Evolutionary conservation across 2,329 filamentous ascomycete species (phyloP).

Genomic region (Fusarium euwallaceae): DNA sequence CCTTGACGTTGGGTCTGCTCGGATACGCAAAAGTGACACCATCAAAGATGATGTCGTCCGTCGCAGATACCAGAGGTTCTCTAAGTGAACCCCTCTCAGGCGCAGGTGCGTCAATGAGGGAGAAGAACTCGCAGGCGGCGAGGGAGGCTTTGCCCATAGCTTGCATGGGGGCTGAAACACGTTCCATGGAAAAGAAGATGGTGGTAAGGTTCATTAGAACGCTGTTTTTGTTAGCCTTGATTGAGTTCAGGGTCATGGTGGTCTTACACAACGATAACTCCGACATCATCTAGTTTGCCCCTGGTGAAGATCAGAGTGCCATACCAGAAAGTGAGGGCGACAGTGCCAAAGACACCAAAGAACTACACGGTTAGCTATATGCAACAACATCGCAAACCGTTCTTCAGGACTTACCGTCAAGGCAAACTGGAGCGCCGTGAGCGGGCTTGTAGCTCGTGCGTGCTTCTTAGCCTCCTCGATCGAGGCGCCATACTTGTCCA

Average conservation of each 20-base stretch:
- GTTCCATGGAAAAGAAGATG: neutral
- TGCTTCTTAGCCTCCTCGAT: slow-evolving; percentile 53
- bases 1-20: slow-evolving; percentile 71
- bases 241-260: neutral
- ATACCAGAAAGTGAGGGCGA: slow-evolving; percentile 30
- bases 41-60: slow-evolving; percentile 62
- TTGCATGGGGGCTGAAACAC: neutral
- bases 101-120: slow-evolving; percentile 63
- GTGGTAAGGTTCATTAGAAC: neutral
- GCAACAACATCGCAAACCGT: too few species aligned
- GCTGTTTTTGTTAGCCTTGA: neutral
- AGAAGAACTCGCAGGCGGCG: slow-evolving; percentile 70
- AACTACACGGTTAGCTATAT: neutral
- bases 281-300: slow-evolving; percentile 11
- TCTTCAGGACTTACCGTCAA: slow-evolving; percentile 11
- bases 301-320: slow-evolving; percentile 1
- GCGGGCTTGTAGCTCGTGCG: slow-evolving; percentile 43
- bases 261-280: neutral
- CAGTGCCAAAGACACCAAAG: slow-evolving; percentile 11
- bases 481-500: slow-evolving; percentile 52
- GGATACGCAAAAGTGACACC: slow-evolving; percentile 82
- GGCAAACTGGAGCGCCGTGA: slow-evolving; percentile 44
- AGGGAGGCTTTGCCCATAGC: slow-evolving; percentile 40
- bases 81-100: slow-evolving; percentile 53
- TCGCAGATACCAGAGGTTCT: slow-evolving; percentile 54